phyloP scores from a whole-genome alignment of 2,329 filamentous ascomycete species.

The Paecilomyces dactylethromorphus region DNA sequence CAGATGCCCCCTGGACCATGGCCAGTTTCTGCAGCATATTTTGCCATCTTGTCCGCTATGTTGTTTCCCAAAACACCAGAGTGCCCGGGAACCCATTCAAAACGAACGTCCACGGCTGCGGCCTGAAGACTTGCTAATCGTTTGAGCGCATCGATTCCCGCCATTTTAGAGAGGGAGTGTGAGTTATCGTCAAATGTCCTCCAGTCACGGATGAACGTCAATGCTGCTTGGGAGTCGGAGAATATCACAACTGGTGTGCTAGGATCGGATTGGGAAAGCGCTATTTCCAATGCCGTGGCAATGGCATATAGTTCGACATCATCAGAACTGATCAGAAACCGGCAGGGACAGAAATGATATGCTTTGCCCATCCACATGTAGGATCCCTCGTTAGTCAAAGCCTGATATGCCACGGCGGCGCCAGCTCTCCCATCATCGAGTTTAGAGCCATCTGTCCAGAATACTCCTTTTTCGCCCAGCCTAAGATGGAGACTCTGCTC shows the following conservation, averaged over 20 bases:
- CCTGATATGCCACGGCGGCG: not conserved
- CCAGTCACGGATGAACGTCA: not conserved
- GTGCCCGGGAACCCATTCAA: not conserved
- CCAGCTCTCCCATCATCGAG: not conserved
- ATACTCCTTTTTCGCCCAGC: not conserved
- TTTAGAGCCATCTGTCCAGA: not conserved
- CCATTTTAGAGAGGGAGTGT: not conserved
- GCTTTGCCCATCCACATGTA: not conserved
- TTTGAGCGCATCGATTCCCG: not conserved
- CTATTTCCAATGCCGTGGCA: not conserved
- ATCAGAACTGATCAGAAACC: not conserved
- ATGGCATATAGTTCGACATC: not conserved
- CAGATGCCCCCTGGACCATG: not conserved
- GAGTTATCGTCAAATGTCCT: not conserved
- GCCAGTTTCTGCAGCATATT: constrained; percentile 3
- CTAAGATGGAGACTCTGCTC: not conserved
- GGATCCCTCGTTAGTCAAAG: not conserved
- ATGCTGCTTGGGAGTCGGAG: not conserved
- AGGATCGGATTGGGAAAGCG: not conserved
- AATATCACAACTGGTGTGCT: not conserved
- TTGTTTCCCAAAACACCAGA: not conserved
- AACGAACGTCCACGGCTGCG: not conserved
- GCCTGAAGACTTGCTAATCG: not conserved
- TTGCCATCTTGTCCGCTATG: not conserved
- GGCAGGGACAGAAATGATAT: not conserved